Conservation (phyloP, 2,329 filamentous ascomycete species). For the Colletotrichum australisinense region DNA sequence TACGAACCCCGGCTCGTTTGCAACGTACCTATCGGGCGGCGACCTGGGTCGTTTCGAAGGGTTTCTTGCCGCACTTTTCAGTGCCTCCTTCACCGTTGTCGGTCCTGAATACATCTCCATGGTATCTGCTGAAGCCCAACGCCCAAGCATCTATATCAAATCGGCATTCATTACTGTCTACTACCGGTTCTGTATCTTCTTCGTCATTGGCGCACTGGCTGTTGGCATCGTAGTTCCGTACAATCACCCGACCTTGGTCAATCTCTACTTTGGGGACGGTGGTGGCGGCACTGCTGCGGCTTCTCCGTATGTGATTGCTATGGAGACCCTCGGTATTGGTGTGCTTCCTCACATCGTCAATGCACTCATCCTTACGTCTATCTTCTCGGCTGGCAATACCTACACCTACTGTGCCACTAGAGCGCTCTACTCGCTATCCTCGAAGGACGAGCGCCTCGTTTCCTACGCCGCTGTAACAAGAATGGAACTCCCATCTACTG, state of each 20-base stretch:
- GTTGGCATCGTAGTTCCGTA: slow-evolving; percentile 76
- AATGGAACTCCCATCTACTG: slow-evolving; percentile 72
- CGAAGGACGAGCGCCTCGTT: slow-evolving; percentile 61
- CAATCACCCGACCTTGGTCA: slow-evolving; percentile 61
- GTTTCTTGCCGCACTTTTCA: slow-evolving; percentile 75
- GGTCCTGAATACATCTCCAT: slow-evolving; percentile 77
- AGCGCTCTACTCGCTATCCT: slow-evolving; percentile 65
- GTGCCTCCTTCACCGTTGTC: slow-evolving; percentile 71
- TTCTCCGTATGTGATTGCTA: slow-evolving; percentile 73
- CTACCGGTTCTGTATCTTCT: slow-evolving; percentile 78
- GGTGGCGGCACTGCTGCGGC: slow-evolving; percentile 60
- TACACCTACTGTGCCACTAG: slow-evolving; percentile 64
- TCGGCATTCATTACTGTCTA: slow-evolving; percentile 80
- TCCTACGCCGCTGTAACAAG: slow-evolving; percentile 65
- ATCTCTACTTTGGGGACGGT: slow-evolving; percentile 52
- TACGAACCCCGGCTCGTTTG: slow-evolving; percentile 71
- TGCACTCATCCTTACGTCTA: slow-evolving; percentile 64
- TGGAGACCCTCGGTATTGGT: slow-evolving; percentile 63
- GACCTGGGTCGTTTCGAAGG: slow-evolving; percentile 76
- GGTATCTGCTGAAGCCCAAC: slow-evolving; percentile 77
- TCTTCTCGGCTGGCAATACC: slow-evolving; percentile 48
- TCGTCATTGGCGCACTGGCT: slow-evolving; percentile 74
- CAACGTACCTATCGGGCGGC: slow-evolving; percentile 68
- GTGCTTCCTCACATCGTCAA: slow-evolving; percentile 70
- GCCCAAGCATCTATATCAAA: slow-evolving; percentile 73